Evolutionary conservation across 148 eudicot species (phyloP).

Genomic region (Vaccinium corymbosum): DNA sequence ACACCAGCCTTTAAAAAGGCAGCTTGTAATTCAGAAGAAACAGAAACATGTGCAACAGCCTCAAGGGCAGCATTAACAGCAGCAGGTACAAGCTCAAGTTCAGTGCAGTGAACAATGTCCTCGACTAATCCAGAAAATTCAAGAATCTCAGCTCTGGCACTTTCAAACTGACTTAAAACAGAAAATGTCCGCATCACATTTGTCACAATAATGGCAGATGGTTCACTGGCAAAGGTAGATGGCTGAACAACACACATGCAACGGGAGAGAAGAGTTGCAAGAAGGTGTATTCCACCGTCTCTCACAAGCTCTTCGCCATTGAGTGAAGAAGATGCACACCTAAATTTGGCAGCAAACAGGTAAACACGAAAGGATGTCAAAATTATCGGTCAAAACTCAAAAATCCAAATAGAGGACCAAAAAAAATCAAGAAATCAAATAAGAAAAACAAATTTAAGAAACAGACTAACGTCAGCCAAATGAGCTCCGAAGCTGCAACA

Average conservation of each 20-base stretch:
- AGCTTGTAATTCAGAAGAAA: conserved; percentile 67
- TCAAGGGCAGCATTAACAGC: conserved; percentile 93
- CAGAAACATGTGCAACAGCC: conserved; percentile 81
- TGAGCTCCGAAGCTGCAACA: conserved; percentile 92
- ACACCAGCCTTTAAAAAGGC: conserved; percentile 85
- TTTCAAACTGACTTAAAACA: conserved; percentile 82
- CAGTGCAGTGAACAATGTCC: conserved; percentile 95
- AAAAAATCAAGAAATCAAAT: background rate
- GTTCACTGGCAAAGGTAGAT: conserved; percentile 79
- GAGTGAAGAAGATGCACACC: conserved; percentile 91
- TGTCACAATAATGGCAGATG: conserved; percentile 80
- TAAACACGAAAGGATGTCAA: conserved; percentile 15
- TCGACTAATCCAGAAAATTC: conserved; percentile 76
- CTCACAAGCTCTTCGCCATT: conserved; percentile 99
- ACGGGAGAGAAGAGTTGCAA: conserved; percentile 84
- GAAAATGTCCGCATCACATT: conserved; percentile 84
- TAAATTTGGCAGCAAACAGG: conserved; percentile 23
- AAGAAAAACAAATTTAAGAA: conserved; percentile 11
- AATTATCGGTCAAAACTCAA: background rate
- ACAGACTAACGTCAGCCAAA: conserved; percentile 80
- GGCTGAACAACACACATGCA: conserved; percentile 98
- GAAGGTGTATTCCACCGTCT: conserved; percentile 93
- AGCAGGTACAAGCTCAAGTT: conserved; percentile 84
- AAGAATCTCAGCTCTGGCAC: conserved; percentile 85
- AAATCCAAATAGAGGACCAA: background rate